These are phyloP conservation scores for Calocybe gangraenosa DNA, from an alignment of 768 basidiomycete genomes.

Conservation along the genomic window DNA sequence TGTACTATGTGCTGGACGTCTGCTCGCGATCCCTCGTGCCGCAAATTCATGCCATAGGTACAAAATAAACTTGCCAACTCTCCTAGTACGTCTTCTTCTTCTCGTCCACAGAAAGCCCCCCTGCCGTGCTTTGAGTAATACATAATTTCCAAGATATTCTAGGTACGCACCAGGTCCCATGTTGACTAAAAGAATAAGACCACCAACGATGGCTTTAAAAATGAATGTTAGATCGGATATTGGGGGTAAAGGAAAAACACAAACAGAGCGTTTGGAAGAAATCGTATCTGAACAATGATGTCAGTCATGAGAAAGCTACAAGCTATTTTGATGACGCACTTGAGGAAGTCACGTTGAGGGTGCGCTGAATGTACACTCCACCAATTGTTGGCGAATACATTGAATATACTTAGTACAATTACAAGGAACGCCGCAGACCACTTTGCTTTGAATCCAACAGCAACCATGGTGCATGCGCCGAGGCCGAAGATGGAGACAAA, in stretches of 20 bases:
- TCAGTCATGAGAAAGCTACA: conserved; percentile 16
- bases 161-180: conserved; percentile 81
- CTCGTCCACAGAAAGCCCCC: conserved; percentile 96
- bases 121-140: conserved; percentile 29
- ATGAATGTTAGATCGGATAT: conserved; percentile 7
- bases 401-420: conserved; percentile 87
- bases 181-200: conserved; percentile 94
- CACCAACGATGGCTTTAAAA: conserved; percentile 88
- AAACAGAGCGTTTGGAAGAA: conserved; percentile 95
- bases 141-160: neutral
- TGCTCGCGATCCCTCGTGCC: conserved; percentile 8
- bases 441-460: conserved; percentile 98
- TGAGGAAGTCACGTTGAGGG: conserved; percentile 96
- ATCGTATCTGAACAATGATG: conserved; percentile 65
- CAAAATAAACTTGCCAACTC: neutral
- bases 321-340: conserved; percentile 47
- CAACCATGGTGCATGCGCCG: conserved; percentile 92
- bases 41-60: neutral
- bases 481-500: conserved; percentile 89
- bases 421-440: conserved; percentile 98
- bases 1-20: conserved; percentile 4
- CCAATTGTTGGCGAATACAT: conserved; percentile 98
- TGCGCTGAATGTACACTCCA: conserved; percentile 92
- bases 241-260: conserved; percentile 17
- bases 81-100: conserved; percentile 92